A percentile compares a stretch with the other conserved stretches of the same genome.
Evolutionary conservation across 2,329 filamentous ascomycete genomes (phyloP).

Genomic region (Fusarium xylarioides): DNA sequence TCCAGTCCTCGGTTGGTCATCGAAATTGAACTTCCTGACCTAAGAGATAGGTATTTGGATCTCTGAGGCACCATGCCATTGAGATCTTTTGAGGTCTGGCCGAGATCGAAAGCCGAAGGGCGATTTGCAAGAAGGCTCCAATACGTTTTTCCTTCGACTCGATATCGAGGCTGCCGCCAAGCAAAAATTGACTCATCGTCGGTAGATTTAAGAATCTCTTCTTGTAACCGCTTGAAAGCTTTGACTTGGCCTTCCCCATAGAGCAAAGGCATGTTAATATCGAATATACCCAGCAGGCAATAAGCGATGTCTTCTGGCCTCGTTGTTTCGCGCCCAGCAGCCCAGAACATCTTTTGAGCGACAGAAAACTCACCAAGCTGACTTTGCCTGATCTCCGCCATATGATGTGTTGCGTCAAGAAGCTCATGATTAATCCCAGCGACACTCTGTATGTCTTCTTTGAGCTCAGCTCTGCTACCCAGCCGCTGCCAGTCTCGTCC

Average conservation of each 20-base stretch:
- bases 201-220: conserved; percentile 44
- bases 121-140: conserved; percentile 43
- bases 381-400: conserved; percentile 1
- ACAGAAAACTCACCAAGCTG: conserved; percentile 30
- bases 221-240: conserved; percentile 42
- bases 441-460: conserved; percentile 18
- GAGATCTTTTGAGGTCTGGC: conserved; percentile 27
- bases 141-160: conserved; percentile 26
- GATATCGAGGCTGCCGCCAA: conserved; percentile 33
- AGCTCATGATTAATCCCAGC: conserved; percentile 34
- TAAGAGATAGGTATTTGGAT: conserved; percentile 39
- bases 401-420: conserved; percentile 21
- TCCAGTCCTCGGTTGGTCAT: conserved; percentile 40
- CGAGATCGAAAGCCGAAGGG: conserved; percentile 40
- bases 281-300: conserved; percentile 46
- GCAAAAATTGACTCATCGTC: conserved; percentile 45
- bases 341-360: conserved; percentile 46
- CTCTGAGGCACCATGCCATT: conserved; percentile 28
- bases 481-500: conserved; percentile 33
- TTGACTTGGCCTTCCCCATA: conserved; percentile 46
- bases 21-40: conserved; percentile 30
- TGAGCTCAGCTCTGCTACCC: conserved; percentile 31
- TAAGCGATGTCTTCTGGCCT: conserved; percentile 46
- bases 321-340: conserved; percentile 42
- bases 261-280: conserved; percentile 48